A percentile compares a stretch with the other conserved stretches of the same genome.
Conservation (phyloP, 371 early-diverging fungal genomes). For the Umbelopsis sp. region DNA sequence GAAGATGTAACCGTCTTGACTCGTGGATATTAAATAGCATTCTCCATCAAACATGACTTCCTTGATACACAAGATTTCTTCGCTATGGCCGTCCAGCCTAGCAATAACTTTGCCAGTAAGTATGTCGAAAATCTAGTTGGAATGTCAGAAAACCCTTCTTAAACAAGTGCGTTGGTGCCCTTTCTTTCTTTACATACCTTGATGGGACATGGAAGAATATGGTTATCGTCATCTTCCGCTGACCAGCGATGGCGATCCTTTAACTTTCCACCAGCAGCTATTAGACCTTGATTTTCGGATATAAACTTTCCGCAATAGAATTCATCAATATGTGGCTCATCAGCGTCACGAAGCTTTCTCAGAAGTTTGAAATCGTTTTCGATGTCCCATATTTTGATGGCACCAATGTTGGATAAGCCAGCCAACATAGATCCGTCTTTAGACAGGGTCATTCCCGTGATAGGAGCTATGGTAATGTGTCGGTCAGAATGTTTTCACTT, state of each 20-base stretch:
- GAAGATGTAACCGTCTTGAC: constrained; percentile 92
- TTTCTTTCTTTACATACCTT: constrained; percentile 49
- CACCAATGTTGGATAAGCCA: constrained; percentile 84
- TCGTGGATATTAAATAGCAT: constrained; percentile 81
- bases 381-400: constrained; percentile 80
- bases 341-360: constrained; percentile 72
- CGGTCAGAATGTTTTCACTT: neutral
- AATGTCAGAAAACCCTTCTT: neutral
- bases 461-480: constrained; percentile 54
- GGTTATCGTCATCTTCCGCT: constrained; percentile 86
- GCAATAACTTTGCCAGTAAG: constrained; percentile 70
- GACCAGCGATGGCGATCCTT: constrained; percentile 90
- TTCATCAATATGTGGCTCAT: constrained; percentile 87
- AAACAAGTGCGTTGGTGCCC: neutral
- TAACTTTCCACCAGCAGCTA: constrained; percentile 51
- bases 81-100: constrained; percentile 78
- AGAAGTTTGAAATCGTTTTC: constrained; percentile 65
- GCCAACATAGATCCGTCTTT: constrained; percentile 83
- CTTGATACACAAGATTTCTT: constrained; percentile 87
- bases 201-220: constrained; percentile 86
- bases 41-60: constrained; percentile 72
- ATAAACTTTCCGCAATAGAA: constrained; percentile 83
- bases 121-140: constrained; percentile 73
- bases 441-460: constrained; percentile 80
- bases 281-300: constrained; percentile 36